A percentile compares a stretch with the other conserved stretches of the same genome.
Evolutionary conservation across 2,329 filamentous ascomycete species (phyloP).

Genomic region (Ophiostoma angusticollis): DNA sequence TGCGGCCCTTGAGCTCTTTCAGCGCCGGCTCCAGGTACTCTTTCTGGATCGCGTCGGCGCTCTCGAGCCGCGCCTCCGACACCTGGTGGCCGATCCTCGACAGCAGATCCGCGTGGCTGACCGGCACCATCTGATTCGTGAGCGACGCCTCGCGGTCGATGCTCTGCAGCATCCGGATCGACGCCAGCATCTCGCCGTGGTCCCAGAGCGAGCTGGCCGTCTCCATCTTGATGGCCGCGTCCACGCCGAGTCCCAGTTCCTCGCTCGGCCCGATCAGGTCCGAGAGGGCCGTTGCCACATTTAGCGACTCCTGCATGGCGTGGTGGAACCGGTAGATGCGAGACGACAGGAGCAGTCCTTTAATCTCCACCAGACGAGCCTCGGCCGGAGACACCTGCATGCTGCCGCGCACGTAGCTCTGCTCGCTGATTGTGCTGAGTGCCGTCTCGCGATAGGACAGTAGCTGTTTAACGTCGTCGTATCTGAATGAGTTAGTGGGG

Average conservation of each 20-base stretch:
- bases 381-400: constrained; percentile 49
- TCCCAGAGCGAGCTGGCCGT: constrained; percentile 88
- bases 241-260: constrained; percentile 59
- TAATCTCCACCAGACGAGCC: constrained; percentile 59
- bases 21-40: constrained; percentile 78
- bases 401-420: constrained; percentile 46
- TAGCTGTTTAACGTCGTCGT: constrained; percentile 66
- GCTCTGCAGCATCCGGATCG: constrained; percentile 75
- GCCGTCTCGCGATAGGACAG: constrained; percentile 73
- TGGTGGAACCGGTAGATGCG: constrained; percentile 66
- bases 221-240: constrained; percentile 67
- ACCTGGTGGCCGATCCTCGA: constrained; percentile 81
- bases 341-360: constrained; percentile 64
- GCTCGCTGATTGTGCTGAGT: constrained; percentile 65
- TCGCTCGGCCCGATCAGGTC: constrained; percentile 60
- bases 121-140: constrained; percentile 54
- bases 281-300: constrained; percentile 70
- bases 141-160: constrained; percentile 50
- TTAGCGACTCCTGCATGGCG: constrained; percentile 74
- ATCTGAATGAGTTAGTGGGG: constrained; percentile 25
- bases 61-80: constrained; percentile 80
- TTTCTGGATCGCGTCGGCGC: constrained; percentile 78
- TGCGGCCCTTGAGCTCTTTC: constrained; percentile 59
- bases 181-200: constrained; percentile 77
- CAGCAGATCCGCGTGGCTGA: constrained; percentile 67